These are phyloP conservation scores for Lathyrus tuberosus DNA, from an alignment of 306 rosid genomes.

Conservation along the genomic window DNA sequence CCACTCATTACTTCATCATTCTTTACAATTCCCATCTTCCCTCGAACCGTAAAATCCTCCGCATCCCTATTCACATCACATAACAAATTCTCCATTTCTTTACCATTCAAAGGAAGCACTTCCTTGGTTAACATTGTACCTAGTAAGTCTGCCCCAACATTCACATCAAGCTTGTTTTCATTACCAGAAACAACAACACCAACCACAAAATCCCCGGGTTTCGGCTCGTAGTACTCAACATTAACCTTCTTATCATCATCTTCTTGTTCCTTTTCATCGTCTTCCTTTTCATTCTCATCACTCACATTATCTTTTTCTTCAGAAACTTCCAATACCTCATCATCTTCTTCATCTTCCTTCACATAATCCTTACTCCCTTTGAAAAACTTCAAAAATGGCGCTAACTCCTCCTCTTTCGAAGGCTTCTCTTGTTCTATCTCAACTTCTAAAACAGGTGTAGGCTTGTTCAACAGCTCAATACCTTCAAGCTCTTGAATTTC, in stretches of 20 bases:
- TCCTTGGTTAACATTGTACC: constrained; percentile 98
- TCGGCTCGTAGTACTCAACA: constrained; percentile 91
- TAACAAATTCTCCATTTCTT: constrained; percentile 79
- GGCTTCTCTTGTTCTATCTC: constrained; percentile 44
- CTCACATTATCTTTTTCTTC: constrained; percentile 47
- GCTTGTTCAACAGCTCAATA: constrained; percentile 74
- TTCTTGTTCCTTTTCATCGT: constrained; percentile 40
- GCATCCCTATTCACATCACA: constrained; percentile 65
- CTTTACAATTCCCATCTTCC: constrained; percentile 85
- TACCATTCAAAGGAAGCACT: constrained; percentile 86
- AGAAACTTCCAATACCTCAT: constrained; percentile 39
- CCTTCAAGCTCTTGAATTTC: constrained; percentile 56
- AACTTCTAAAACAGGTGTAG: constrained; percentile 62
- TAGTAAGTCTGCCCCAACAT: constrained; percentile 84
- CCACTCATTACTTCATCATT: constrained; percentile 68
- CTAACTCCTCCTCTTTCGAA: constrained; percentile 64
- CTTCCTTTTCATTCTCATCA: constrained; percentile 40
- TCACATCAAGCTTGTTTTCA: constrained; percentile 85
- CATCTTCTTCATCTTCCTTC: constrained; percentile 50
- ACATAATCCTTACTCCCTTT: constrained; percentile 49
- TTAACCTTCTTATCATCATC: constrained; percentile 52
- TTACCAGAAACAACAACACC: constrained; percentile 94
- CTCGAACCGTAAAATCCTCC: constrained; percentile 57
- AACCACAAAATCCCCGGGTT: constrained; percentile 88
- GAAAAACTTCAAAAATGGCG: constrained; percentile 89